Percentiles rank a stretch among this genome's conserved stretches.
phyloP scores from a whole-genome alignment of 441 rosid species.

The Iberis amara region DNA sequence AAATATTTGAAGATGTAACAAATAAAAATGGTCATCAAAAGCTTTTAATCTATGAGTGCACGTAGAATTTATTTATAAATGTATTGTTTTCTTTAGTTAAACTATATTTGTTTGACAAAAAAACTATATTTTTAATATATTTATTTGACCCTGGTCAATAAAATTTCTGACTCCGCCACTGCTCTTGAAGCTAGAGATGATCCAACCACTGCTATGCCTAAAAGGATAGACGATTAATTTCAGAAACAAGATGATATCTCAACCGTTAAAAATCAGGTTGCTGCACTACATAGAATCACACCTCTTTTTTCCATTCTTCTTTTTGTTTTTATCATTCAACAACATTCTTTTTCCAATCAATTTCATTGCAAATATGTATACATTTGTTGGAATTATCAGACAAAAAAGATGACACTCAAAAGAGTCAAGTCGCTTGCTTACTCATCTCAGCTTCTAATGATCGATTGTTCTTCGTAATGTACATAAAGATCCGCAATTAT shows the following conservation, averaged over 20 bases:
- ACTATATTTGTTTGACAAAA: too few species aligned
- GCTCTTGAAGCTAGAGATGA: neutral
- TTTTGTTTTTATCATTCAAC: neutral
- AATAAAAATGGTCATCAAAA: too few species aligned
- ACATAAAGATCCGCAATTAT: constrained; percentile 14
- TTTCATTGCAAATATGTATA: constrained; percentile 32
- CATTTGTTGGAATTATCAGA: constrained; percentile 22
- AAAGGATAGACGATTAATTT: neutral
- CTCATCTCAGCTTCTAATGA: constrained; percentile 1
- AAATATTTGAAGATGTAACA: too few species aligned
- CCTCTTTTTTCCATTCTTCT: neutral
- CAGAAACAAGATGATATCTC: neutral
- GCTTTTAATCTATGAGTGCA: too few species aligned
- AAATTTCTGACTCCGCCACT: too few species aligned
- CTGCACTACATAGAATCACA: neutral
- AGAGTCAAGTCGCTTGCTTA: neutral
- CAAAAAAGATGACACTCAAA: constrained; percentile 19
- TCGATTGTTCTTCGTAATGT: neutral
- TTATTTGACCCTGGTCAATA: too few species aligned
- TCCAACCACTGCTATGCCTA: neutral
- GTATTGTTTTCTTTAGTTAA: too few species aligned
- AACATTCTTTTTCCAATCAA: constrained; percentile 18
- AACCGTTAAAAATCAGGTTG: neutral
- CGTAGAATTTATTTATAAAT: too few species aligned
- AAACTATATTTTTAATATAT: too few species aligned